These are phyloP conservation scores for Trametes sp. DNA, from an alignment of 1,284 basidiomycete genomes.

Conservation along the genomic window DNA sequence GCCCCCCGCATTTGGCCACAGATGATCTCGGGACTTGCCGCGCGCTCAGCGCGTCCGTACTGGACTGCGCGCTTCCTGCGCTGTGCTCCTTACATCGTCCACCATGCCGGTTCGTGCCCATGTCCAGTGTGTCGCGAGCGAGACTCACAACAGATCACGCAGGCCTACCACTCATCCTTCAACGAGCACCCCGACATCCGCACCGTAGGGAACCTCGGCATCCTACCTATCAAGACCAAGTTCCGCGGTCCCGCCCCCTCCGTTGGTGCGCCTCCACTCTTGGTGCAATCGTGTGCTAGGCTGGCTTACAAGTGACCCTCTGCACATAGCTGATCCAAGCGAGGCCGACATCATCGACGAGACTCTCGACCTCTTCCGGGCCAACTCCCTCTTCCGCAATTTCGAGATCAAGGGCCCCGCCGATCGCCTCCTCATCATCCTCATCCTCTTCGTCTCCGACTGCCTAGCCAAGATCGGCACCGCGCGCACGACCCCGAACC, in stretches of 20 bases:
- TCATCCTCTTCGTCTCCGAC: constrained; percentile 98
- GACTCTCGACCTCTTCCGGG: constrained; percentile 95
- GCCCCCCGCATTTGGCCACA: constrained; percentile 11
- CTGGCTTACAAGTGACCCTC: constrained; percentile 9
- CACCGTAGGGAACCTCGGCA: constrained; percentile 88
- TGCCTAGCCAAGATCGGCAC: constrained; percentile 90
- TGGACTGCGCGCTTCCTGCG: constrained; percentile 10
- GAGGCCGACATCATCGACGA: constrained; percentile 95
- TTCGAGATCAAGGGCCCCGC: constrained; percentile 99
- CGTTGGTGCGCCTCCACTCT: constrained; percentile 58
- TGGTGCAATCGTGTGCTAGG: constrained; percentile 5
- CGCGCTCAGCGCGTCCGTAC: constrained; percentile 6
- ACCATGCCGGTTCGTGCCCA: constrained; percentile 64
- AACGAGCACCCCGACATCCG: constrained; percentile 88
- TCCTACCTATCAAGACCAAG: constrained; percentile 92
- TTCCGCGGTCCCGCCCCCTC: constrained; percentile 93
- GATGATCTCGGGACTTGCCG: constrained; percentile 20
- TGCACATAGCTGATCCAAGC: constrained; percentile 70
- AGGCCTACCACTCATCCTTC: constrained; percentile 97
- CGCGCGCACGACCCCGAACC: constrained; percentile 69
- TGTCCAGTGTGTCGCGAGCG: too few relatives aligned
- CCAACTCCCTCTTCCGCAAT: constrained; percentile 99
- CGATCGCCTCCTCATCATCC: constrained; percentile 95
- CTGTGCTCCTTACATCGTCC: constrained; percentile 12
- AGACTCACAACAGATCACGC: neutral